phyloP scores from a whole-genome alignment of 1,139 yeast species.

The Geotrichum histeridarum region DNA sequence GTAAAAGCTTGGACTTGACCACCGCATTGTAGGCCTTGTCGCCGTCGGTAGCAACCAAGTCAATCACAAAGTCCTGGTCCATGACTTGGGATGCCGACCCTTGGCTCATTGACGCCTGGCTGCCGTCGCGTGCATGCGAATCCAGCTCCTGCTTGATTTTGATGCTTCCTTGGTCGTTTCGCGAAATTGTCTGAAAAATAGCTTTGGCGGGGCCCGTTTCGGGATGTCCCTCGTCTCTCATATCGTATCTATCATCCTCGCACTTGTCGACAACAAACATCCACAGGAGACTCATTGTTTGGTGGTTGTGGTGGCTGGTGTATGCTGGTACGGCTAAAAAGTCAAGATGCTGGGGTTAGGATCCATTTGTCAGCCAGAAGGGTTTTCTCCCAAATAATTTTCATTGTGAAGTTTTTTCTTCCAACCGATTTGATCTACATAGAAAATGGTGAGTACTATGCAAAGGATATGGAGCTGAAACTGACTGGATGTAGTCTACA shows the following conservation, averaged over 20 bases:
- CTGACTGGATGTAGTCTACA: conserved; percentile 1
- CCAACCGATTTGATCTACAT: too few relatives aligned
- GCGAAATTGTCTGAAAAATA: conserved; percentile 2
- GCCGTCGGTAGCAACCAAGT: conserved; percentile 3
- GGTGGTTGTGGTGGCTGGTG: neutral
- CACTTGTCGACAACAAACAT: conserved; percentile 6
- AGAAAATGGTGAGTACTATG: too few relatives aligned
- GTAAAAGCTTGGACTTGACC: conserved; percentile 1
- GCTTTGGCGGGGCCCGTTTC: neutral
- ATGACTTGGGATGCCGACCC: neutral
- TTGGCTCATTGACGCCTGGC: neutral
- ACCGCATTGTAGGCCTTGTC: conserved; percentile 1
- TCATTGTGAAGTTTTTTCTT: neutral
- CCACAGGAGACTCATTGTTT: conserved; percentile 5
- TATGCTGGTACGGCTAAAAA: neutral
- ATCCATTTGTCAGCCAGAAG: neutral
- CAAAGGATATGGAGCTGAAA: too few relatives aligned
- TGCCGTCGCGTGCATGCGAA: neutral
- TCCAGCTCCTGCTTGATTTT: conserved; percentile 1
- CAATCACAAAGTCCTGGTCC: conserved; percentile 9
- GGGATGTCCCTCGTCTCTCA: neutral
- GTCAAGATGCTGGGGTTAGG: neutral
- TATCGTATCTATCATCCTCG: neutral
- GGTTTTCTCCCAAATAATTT: conserved; percentile 1
- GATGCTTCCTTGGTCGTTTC: neutral